Evolutionary conservation across 257 asterid genomes (phyloP), one percentile per base, ranked within the genome.

Genomic region (Plantago ovata): DNA sequence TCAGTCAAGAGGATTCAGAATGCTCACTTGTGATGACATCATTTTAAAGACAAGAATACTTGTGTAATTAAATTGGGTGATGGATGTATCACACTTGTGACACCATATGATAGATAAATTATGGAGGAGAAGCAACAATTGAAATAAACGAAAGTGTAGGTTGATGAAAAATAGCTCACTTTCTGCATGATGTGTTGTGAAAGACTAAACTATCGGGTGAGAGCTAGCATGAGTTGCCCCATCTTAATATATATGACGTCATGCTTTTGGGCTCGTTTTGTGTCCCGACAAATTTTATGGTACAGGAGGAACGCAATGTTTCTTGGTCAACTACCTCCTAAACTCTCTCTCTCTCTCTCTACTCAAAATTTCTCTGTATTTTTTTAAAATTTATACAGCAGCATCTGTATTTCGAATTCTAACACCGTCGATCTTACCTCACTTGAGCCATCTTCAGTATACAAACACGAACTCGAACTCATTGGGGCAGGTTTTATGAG

Each of bases 11-110:
- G 36, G 60, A 8, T 19, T 32, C 20, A 38, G 50, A 44, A 36
- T 28, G 36, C 7, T 28, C 36, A 40, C 57, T 52, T 38, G 16
- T 13, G 43, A 20, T 13, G 43, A 20, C 19, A 65, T 51, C 56
- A 66, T 53, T 38, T 28, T 32, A 14, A 52, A 11, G 45, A 48
- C 51, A 39, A 15, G 21, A n/a, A 33, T 66, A 15, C 56, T 21
- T 66, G 28, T 41, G 39, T 55, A 4, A n/a, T n/a, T 10, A 58
- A 10, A 61, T 61, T 50, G 50, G 32, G 51, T 19, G 52, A 22
- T 48, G 9, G 50, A 53, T 62, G 43, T 80, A 56, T 85, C 94
- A 87, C 87, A 79, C 92, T 23, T 72, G 78, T 83, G 69, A 78
- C 80, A 95, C 87, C 81, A 62, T 38, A 67, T 73, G 63, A 69